Percentiles rank a stretch among this genome's conserved stretches.
Conservation (phyloP, 2,329 filamentous ascomycete species). For the Metarhizium guizhouense region DNA sequence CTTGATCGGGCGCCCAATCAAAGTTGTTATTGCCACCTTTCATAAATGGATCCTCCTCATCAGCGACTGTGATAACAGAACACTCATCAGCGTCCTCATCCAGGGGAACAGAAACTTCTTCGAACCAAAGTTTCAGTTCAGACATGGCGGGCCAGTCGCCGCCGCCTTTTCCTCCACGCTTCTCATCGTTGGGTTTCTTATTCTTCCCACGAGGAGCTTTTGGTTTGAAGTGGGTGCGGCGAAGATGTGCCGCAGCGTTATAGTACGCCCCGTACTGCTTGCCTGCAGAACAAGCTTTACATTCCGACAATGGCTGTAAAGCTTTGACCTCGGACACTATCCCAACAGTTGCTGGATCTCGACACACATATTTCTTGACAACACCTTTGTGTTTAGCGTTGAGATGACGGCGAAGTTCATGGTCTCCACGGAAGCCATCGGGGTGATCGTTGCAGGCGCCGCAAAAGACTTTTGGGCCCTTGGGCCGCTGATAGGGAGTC, state of each 20-base stretch:
- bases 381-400: slow-evolving; percentile 52
- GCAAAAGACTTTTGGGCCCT: slow-evolving; percentile 65
- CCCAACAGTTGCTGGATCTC: slow-evolving; percentile 38
- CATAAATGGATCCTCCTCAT: slow-evolving; percentile 17
- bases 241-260: slow-evolving; percentile 85
- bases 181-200: slow-evolving; percentile 32
- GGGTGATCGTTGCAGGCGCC: slow-evolving; percentile 60
- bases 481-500: slow-evolving; percentile 47
- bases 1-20: neutral
- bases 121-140: slow-evolving; percentile 52
- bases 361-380: slow-evolving; percentile 50
- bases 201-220: slow-evolving; percentile 39
- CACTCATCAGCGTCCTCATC: slow-evolving; percentile 26
- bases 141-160: slow-evolving; percentile 47
- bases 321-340: slow-evolving; percentile 35
- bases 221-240: slow-evolving; percentile 78
- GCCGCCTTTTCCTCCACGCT: slow-evolving; percentile 45
- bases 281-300: slow-evolving; percentile 68
- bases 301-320: slow-evolving; percentile 62
- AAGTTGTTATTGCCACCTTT: neutral
- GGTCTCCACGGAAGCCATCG: slow-evolving; percentile 76
- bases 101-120: slow-evolving; percentile 29
- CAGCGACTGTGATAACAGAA: slow-evolving; percentile 22
- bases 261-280: slow-evolving; percentile 90
- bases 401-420: slow-evolving; percentile 65